Evolutionary conservation across 768 basidiomycete genomes (phyloP), one percentile per base, ranked within the genome.

Genomic region (Tephrocybe sp.): DNA sequence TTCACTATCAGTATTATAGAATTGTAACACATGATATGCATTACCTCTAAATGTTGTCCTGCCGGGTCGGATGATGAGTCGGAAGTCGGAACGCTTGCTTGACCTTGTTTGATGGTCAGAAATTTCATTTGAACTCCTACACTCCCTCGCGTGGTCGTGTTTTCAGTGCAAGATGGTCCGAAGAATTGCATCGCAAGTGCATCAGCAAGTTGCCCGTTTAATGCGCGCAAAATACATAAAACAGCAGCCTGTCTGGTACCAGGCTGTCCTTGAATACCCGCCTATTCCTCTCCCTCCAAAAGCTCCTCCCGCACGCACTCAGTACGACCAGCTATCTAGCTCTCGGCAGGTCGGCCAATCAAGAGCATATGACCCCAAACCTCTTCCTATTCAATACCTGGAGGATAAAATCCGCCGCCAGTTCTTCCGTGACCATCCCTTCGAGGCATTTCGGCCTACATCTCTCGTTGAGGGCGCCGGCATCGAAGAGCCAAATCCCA

Each of bases 371-470:
- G 71, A 72, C 38, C 68, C 72, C 24, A 69, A 69, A 22, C 86
- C 88, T 0, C 52, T 79, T 39, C 77, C 79, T 9, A 78, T 98
- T 43, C 73, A 75, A 46, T 97, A 94, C 64, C 51, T 88, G 32
- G 92, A 96, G 63, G 97, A 99, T 66, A 75, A 80, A 53, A 73
- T 98, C 50, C 84, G 97, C 28, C 76, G 83, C 47, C 90, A 91
- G 65, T 98, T 99, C 76, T 98, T 95, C 74, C 75, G 76, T 34
- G 97, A 99, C 72, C 95, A 97, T 65, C 94, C 97, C 6, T 97
- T 97, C 62, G 95, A 99, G 70, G 87, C 92, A 1, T 89, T 95
- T 68, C 77, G 95, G 35, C 84, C 92, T 1, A 74, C 76, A 8
- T 84, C 80, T 9, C 65, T 99, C 44, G 81, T 90, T 0, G 97